Base-by-base conservation (phyloP, 768 basidiomycete genomes). In the Naganishia vishniacii region DNA sequence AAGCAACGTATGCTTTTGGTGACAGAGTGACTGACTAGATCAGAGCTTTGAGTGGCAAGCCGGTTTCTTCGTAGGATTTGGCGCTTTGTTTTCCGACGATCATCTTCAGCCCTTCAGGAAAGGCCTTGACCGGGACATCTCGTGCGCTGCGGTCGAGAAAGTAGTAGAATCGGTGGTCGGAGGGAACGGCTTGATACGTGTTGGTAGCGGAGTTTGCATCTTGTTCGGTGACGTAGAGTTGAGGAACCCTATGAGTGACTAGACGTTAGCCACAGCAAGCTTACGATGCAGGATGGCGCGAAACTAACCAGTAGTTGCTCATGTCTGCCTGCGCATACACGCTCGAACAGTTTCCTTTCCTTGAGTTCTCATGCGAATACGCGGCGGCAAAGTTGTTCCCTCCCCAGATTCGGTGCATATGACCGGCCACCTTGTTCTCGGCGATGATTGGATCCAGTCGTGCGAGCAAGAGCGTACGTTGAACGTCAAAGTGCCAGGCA, bases 31-130 rank as follows among this genome's bases (percentile, higher is more conserved):
- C 62, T 44, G 6, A 63, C 62, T 63, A 63, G 40, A 28, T 28
- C 25, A 51, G 29, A 45, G 48, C 62, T 16, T 34, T 37, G n/a
- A 29, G 4, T 7, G 60, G 49, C n/a, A 62, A 26, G 4, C 66
- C 66, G 12, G 66, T 48, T 6, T 67, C 53, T 13, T 67, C 68
- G 9, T 58, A 45, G 20, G 65, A 46, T 34, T 73, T 73, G 45
- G 67, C 64, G 40, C 62, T 70, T 15, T 71, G 72, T 59, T 73
- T 68, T 25, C 75, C 75, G 23, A 59, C 65, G 1, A 76, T 61
- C 64, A 74, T 73, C 31, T 69, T 65, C 16, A 76, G 67, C 44
- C 75, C 75, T 32, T 72, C 64, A 16, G 75, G 75, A 64, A 71
- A 74, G 20, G 75, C 65, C 6, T 34, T 37, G 56, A 74, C 71